These are phyloP conservation scores for Debaryomyces hansenii DNA, from an alignment of 805 yeast species.

Conservation along the genomic window DNA sequence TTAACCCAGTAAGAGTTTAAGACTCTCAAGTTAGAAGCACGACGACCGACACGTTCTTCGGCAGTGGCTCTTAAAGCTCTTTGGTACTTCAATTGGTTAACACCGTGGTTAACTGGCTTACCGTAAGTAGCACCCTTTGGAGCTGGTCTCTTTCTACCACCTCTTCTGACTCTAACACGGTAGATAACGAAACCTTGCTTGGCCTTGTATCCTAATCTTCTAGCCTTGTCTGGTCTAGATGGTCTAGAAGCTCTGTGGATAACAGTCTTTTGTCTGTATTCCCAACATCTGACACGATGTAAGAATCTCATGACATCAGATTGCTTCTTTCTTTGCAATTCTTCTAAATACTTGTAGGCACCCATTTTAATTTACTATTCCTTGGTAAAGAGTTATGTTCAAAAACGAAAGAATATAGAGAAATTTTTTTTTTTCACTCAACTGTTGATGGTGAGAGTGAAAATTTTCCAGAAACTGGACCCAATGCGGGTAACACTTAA, in stretches of 20 bases:
- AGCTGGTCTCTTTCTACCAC: conserved; percentile 99
- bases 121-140: conserved; percentile 99
- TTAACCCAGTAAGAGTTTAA: conserved; percentile 99
- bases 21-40: conserved; percentile 98
- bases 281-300: conserved; percentile 99
- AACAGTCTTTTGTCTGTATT: conserved; percentile 98
- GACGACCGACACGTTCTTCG: conserved; percentile 99
- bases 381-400: conserved; percentile 3
- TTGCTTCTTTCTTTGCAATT: conserved; percentile 99
- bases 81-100: conserved; percentile 98
- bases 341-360: conserved; percentile 99
- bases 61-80: conserved; percentile 97
- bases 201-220: conserved; percentile 99
- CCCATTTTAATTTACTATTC: conserved; percentile 62
- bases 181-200: conserved; percentile 98
- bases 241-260: conserved; percentile 99
- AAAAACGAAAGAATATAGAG: background rate
- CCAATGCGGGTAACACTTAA: background rate
- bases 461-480: background rate
- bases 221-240: conserved; percentile 99
- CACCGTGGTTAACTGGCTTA: conserved; percentile 99
- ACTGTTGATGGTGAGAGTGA: background rate
- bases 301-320: conserved; percentile 98
- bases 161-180: conserved; percentile 99
- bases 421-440: background rate